These are phyloP conservation scores for Aspergillus tanneri DNA, from an alignment of 2,329 filamentous ascomycete species.

Conservation along the genomic window DNA sequence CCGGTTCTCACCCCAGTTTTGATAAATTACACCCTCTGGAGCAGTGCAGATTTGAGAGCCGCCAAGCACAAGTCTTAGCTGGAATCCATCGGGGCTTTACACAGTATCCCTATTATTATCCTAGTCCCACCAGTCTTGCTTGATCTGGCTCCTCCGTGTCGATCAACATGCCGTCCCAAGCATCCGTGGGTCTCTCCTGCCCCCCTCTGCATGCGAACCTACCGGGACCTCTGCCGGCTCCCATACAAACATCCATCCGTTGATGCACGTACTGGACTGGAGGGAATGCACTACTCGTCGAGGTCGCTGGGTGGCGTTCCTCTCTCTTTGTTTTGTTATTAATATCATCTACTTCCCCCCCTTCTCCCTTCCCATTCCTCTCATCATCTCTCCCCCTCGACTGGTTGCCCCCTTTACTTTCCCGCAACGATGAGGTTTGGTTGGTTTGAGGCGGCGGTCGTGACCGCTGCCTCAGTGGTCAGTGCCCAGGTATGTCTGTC, in stretches of 20 bases:
- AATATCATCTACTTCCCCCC: conserved; percentile 5
- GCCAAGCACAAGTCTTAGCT: too few species aligned
- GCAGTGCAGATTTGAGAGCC: too few species aligned
- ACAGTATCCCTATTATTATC: neutral
- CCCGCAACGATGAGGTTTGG: conserved; percentile 35
- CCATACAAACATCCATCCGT: conserved; percentile 1
- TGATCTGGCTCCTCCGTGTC: conserved; percentile 3
- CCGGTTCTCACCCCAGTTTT: too few species aligned
- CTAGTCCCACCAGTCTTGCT: conserved; percentile 4
- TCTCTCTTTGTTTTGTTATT: conserved; percentile 6
- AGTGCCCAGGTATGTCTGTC: conserved; percentile 32
- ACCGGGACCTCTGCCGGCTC: neutral
- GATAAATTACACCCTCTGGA: too few species aligned
- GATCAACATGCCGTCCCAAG: conserved; percentile 1
- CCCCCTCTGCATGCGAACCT: conserved; percentile 3
- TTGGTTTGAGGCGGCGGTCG: conserved; percentile 33
- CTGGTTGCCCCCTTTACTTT: conserved; percentile 2
- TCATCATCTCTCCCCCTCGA: neutral
- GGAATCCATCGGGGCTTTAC: neutral
- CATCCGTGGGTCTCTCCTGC: conserved; percentile 1
- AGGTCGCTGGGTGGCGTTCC: conserved; percentile 4
- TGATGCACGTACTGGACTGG: neutral
- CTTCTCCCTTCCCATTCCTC: neutral
- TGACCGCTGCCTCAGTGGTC: conserved; percentile 34
- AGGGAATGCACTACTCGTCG: too few species aligned